phyloP scores from a whole-genome alignment of 2,329 filamentous ascomycete genomes.

The Lizonia empirigonia region DNA sequence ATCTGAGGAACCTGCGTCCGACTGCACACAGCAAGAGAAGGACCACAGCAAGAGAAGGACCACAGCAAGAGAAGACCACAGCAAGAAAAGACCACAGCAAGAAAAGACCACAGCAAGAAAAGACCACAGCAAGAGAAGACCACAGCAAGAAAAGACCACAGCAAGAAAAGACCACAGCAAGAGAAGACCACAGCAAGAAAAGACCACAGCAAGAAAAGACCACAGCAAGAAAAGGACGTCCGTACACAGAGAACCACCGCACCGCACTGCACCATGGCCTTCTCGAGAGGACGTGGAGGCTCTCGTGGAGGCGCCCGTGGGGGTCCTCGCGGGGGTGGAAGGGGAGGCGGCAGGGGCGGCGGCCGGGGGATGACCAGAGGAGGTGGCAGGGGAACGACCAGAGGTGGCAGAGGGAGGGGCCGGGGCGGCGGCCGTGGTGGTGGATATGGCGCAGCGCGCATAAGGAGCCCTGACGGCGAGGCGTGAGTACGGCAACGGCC shows the following conservation, averaged over 20 bases:
- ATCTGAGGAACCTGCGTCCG: too few species aligned
- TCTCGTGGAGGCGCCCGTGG: conserved; percentile 2
- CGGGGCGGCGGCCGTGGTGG: conserved; percentile 39
- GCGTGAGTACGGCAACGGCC: conserved; percentile 35
- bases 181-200: too few species aligned
- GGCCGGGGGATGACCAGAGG: conserved; percentile 29
- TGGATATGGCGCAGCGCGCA: conserved; percentile 36
- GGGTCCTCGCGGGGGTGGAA: conserved; percentile 27
- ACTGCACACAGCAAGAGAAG: too few species aligned
- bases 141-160: not conserved
- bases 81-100: too few species aligned
- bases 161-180: not conserved
- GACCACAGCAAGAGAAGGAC: too few species aligned
- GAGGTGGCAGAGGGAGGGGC: conserved; percentile 34
- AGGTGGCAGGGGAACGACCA: conserved; percentile 12
- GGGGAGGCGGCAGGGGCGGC: conserved; percentile 27
- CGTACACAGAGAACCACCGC: not conserved
- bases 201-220: not conserved
- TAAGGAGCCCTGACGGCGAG: conserved; percentile 36
- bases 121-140: not conserved
- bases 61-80: too few species aligned
- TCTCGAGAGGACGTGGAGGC: conserved; percentile 21
- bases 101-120: not conserved
- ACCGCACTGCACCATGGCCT: conserved; percentile 23
- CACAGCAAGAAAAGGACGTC: not conserved